phyloP scores from a whole-genome alignment of 495 filamentous ascomycete species.

The Stereocaulon alpinum region DNA sequence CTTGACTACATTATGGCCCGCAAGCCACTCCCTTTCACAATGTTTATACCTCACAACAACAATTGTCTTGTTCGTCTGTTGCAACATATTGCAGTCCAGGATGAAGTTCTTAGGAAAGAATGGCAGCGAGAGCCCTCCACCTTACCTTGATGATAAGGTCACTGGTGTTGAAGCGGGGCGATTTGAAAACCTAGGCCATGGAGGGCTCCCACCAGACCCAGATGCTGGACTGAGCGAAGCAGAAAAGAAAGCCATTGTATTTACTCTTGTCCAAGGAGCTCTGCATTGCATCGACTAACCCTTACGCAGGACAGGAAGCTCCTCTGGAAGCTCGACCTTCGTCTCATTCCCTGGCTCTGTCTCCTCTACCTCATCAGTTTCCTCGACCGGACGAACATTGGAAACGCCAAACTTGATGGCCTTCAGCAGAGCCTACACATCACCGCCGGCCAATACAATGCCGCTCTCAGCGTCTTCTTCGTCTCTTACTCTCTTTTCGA shows the following conservation, averaged over 20 bases:
- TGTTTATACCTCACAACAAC: not conserved
- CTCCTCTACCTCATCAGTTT: constrained; percentile 80
- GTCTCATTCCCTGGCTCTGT: constrained; percentile 71
- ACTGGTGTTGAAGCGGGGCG: constrained; percentile 10
- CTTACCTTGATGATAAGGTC: constrained; percentile 23
- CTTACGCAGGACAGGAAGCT: constrained; percentile 52
- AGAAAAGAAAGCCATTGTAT: constrained; percentile 57
- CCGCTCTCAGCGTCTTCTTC: constrained; percentile 78
- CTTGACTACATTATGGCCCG: not conserved
- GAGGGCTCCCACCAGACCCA: constrained; percentile 43
- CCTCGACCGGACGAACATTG: constrained; percentile 65
- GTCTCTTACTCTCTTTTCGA: constrained; percentile 82
- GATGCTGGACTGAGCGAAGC: constrained; percentile 57
- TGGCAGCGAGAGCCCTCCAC: constrained; percentile 19
- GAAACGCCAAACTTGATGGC: constrained; percentile 79
- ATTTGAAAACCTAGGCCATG: constrained; percentile 13
- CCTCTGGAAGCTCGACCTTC: constrained; percentile 58
- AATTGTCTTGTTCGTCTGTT: not conserved
- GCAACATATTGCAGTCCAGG: not conserved
- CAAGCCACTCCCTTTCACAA: not conserved
- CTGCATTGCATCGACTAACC: not conserved
- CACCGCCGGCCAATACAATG: constrained; percentile 63
- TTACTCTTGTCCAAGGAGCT: constrained; percentile 16
- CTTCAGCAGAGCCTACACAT: constrained; percentile 55
- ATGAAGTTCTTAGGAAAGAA: constrained; percentile 4